Conservation (phyloP, 2,329 filamentous ascomycete genomes). For the Monilinia laxa region DNA sequence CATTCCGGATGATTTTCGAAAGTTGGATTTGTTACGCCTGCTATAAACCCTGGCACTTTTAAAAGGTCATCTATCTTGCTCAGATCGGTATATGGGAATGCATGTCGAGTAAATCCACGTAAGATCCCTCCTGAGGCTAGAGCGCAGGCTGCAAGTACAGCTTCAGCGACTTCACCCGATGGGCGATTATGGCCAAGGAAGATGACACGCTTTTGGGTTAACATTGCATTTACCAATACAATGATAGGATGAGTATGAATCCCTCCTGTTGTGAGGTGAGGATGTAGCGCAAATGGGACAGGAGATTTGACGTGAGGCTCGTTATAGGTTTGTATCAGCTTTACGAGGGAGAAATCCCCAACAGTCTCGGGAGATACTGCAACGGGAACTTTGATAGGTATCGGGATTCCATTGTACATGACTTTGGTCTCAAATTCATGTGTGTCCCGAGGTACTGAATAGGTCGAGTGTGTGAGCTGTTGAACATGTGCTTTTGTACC, state of each 20-base stretch:
- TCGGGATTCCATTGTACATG: constrained; percentile 92
- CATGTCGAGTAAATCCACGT: constrained; percentile 89
- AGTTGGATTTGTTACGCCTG: constrained; percentile 93
- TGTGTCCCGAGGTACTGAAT: constrained; percentile 84
- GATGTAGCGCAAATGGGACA: constrained; percentile 81
- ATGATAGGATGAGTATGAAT: constrained; percentile 90
- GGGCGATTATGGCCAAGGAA: constrained; percentile 95
- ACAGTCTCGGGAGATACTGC: constrained; percentile 94
- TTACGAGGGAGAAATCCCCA: constrained; percentile 95
- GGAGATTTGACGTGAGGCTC: constrained; percentile 77
- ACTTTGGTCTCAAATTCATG: constrained; percentile 97
- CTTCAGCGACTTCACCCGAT: constrained; percentile 93
- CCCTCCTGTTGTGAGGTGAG: constrained; percentile 91
- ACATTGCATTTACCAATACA: constrained; percentile 86
- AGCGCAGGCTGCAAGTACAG: constrained; percentile 95
- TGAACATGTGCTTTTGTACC: constrained; percentile 61
- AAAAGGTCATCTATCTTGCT: constrained; percentile 97
- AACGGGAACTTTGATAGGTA: constrained; percentile 94
- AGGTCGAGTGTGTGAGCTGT: constrained; percentile 58
- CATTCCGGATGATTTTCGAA: constrained; percentile 94
- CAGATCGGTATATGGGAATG: constrained; percentile 96
- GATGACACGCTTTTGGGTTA: constrained; percentile 95
- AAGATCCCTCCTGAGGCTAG: constrained; percentile 90
- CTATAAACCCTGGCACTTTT: constrained; percentile 95
- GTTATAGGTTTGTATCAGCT: constrained; percentile 93